phyloP scores from a whole-genome alignment of 768 basidiomycete genomes.

The Leccinellum luteum region DNA sequence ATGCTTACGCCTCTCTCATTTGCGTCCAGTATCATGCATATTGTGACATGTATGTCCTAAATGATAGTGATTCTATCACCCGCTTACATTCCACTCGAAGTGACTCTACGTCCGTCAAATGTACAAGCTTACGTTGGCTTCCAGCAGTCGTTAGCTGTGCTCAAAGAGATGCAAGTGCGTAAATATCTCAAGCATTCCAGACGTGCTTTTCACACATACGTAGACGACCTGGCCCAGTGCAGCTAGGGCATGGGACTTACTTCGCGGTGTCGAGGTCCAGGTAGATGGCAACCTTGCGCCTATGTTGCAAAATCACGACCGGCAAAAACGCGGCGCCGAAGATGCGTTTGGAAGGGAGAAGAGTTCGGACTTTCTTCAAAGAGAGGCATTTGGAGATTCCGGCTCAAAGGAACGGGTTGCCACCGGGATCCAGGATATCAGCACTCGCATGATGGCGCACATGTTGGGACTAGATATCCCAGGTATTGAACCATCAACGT shows the following conservation, averaged over 20 bases:
- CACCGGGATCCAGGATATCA: constrained; percentile 58
- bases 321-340: constrained; percentile 57
- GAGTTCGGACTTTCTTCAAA: constrained; percentile 42
- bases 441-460: constrained; percentile 66
- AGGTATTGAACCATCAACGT: constrained; percentile 53
- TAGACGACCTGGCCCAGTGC: constrained; percentile 74
- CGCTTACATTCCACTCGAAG: constrained; percentile 36
- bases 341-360: constrained; percentile 64
- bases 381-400: constrained; percentile 35
- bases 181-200: not conserved
- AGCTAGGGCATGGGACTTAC: constrained; percentile 58
- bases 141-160: constrained; percentile 57
- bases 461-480: constrained; percentile 69
- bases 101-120: constrained; percentile 68
- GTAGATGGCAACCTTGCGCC: constrained; percentile 39
- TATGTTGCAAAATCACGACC: constrained; percentile 38
- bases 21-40: constrained; percentile 68
- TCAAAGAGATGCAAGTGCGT: constrained; percentile 68
- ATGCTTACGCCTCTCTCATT: not conserved
- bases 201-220: constrained; percentile 10
- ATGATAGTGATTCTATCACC: not conserved
- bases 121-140: constrained; percentile 67
- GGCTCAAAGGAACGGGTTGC: constrained; percentile 25
- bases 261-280: constrained; percentile 64
- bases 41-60: constrained; percentile 57